Base-by-base conservation (phyloP, 1,139 yeast species). In the Blastobotrys aristatus region DNA sequence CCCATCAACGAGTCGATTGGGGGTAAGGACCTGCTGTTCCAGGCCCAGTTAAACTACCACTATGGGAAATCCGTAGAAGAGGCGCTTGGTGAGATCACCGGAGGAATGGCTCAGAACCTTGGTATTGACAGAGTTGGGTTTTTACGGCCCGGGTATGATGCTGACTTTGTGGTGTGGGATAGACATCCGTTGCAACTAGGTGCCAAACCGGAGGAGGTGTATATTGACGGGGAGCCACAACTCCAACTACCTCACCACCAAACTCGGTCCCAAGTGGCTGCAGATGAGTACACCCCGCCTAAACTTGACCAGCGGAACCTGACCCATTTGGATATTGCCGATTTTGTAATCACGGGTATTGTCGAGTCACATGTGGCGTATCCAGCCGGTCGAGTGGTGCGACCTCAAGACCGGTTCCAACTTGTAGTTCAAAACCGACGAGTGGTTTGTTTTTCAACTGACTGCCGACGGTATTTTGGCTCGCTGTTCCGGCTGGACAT, bases 111-210 rank as follows among this genome's bases (percentile, higher is more conserved):
- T 10, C 44, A 46, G 6, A 34, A 36, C 8, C 38, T 53, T 16
- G 42, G 47, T 6, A 40, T 53, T n/a, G 43, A 34, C 13, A 31
- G 48, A 14, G 43, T 53, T 36, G 56, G 56, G 6, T 48, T 33
- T 34, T 26, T 53, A 8, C 40, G 49, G 26, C 22, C 44, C 7
- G 55, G 55, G 2, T 53, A 47, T 34, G 56, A 53, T 36, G 56
- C 56, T 1, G 56, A 53, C 41, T 20, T 53, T n/a, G 44, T 53
- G 13, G 46, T 53, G 13, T 53, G 56, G 56, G 47, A 46, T 33
- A 39, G 45, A n/a, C 52, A 50, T 34, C 56, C 56, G 13, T 34
- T 53, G 33, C 35, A 48, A 26, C 24, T 37, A 16, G 55, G 52
- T 2, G 56, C 56, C 5, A 44, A 40, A 22, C 53, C 56, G 14